Percentiles rank a stretch among this genome's conserved stretches.
Conservation (phyloP, 78 protist genomes). For the Monosiga brevicollis region DNA sequence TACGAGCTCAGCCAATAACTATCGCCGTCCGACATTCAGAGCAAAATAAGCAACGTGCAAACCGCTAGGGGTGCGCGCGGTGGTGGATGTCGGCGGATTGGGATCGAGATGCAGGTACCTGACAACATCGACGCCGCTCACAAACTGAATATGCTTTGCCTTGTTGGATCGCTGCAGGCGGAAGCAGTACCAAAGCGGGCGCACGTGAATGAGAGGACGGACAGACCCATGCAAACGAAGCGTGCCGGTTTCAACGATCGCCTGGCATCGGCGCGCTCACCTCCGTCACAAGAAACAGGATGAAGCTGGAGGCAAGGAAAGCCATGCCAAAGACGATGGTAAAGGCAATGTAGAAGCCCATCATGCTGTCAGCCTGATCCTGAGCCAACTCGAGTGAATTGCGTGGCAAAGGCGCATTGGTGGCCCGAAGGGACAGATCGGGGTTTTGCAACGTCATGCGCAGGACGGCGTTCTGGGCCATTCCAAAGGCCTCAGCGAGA, state of each 20-base stretch:
- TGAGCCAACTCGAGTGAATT: background rate
- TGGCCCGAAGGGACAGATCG: background rate
- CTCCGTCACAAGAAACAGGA: background rate
- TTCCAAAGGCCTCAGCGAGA: background rate
- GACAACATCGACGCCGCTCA: slow-evolving; percentile 25
- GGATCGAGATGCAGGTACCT: too few relatives aligned
- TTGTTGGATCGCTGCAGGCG: slow-evolving; percentile 29
- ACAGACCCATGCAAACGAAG: too few relatives aligned
- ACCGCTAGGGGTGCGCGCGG: too few relatives aligned
- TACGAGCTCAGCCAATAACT: slow-evolving; percentile 25
- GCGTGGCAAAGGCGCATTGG: background rate
- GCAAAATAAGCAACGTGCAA: too few relatives aligned
- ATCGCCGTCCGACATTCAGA: too few relatives aligned
- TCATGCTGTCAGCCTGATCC: background rate
- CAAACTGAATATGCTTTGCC: slow-evolving; percentile 44
- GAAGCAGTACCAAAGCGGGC: too few relatives aligned
- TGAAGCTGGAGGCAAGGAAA: background rate
- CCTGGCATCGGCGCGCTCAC: too few relatives aligned
- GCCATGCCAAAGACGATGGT: background rate
- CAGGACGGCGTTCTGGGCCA: background rate
- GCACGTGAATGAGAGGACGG: too few relatives aligned
- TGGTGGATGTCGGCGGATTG: too few relatives aligned
- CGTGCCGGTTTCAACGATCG: too few relatives aligned
- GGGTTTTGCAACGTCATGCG: background rate
- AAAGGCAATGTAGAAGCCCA: background rate